Base-by-base conservation (phyloP, 148 eudicot species). In the Persicaria maculosa region DNA sequence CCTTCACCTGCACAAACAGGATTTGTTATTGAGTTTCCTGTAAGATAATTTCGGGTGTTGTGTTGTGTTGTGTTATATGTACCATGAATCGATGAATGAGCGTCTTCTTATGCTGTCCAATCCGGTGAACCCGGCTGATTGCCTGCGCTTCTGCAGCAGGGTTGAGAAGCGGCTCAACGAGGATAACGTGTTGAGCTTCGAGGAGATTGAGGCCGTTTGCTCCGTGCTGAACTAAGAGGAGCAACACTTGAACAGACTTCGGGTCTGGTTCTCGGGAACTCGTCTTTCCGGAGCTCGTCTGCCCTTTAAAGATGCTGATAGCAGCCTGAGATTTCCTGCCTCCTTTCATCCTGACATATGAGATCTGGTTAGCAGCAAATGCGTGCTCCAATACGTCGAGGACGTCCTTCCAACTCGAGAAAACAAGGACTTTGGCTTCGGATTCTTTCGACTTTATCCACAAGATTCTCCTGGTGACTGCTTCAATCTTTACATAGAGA, bases 91-190 rank as follows among this genome's bases (percentile, higher is more conserved):
- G 93, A 81, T 94, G 98, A 73, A 94, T 90, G 36, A 86, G 84
- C 2, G 98, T 94, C 74, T 85, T 86, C 19, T 81, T 84, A 53
- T 86, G 78, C 82, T 94, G 98, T 68, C 98, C 98, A 74, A 94
- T 83, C 14, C 98, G 92, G 71, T 94, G 98, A 53, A 92, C 96
- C 78, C 98, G 80, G 76, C 98, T 88, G 50, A 94, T 89, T 43
- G 98, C 98, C 81, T 94, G 98, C 71, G 97, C 97, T 86, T 94
- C 98, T 65, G 88, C 96, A 74, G 93, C 98, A 45, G 98, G 98
- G 82, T 94, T 94, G 44, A 94, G 92, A 31, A 90, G 82, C 76
- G 98, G 96, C 83, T 94, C 98, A 14, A 90, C 97, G 47, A 94
- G 96, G 75, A 94, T 88, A 47, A 94, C 97, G 82, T 94, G 98